A percentile compares a stretch with the other conserved stretches of the same genome.
Conservation (phyloP, 1,139 yeast genomes). For the Saccharomyces hybrid region DNA sequence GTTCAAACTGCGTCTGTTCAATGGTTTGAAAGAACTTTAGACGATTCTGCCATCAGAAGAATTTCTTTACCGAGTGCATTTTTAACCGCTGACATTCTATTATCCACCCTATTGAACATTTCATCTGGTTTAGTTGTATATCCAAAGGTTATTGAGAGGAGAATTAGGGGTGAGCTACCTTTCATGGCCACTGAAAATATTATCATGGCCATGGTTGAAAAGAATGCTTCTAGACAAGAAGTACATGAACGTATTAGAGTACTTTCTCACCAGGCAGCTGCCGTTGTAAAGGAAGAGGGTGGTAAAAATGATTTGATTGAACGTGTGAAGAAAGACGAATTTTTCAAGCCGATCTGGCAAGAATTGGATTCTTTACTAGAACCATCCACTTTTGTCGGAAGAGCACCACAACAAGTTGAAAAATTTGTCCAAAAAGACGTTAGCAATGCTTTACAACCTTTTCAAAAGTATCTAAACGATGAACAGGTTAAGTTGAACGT, state of each 20-base stretch:
- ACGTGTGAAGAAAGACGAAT: conserved; percentile 68
- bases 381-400: conserved; percentile 92
- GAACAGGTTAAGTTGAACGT: conserved; percentile 60
- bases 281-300: conserved; percentile 96
- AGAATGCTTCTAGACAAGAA: conserved; percentile 96
- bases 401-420: conserved; percentile 97
- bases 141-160: conserved; percentile 96
- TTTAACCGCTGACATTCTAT: conserved; percentile 87
- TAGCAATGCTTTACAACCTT: conserved; percentile 70
- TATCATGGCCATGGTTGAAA: conserved; percentile 99
- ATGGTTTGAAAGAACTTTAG: conserved; percentile 99
- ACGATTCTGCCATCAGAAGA: conserved; percentile 97
- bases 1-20: conserved; percentile 96
- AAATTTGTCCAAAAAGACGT: conserved; percentile 84
- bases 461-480: conserved; percentile 48
- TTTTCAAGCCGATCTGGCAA: conserved; percentile 83
- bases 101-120: conserved; percentile 84
- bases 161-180: conserved; percentile 90
- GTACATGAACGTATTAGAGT: conserved; percentile 98
- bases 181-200: conserved; percentile 99
- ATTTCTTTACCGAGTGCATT: conserved; percentile 95
- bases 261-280: conserved; percentile 93
- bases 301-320: conserved; percentile 96
- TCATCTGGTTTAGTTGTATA: conserved; percentile 94
- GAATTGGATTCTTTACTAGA: conserved; percentile 76